Base-by-base conservation (phyloP, 345 rosid genomes). In the Isatis tinctoria region DNA sequence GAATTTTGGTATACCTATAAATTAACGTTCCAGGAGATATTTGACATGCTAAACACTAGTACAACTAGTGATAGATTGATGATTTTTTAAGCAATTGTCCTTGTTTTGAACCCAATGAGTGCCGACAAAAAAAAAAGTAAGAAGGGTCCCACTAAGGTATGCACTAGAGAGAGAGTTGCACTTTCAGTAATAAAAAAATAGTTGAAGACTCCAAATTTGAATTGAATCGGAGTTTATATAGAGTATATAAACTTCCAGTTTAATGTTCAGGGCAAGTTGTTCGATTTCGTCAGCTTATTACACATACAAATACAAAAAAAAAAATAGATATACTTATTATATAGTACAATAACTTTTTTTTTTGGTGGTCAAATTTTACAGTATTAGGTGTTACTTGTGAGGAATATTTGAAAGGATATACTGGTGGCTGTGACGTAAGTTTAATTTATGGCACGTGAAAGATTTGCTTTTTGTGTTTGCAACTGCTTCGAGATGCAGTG, bases 361-460 rank as follows among this genome's bases (percentile, higher is more conserved):
- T 16, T 56, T 67, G 66, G 52, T 44, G 72, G 78, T 60, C 79
- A 75, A 39, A 41, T 32, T 60, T 30, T 32, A 24, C 65, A 26
- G 35, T 26, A 17, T 18, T 14, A 18, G 10, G 39, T 28, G 4
- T 6, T 22, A 26, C 10, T 59, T n/a, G 8, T n/a, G 56, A 12
- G 35, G 79, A 53, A 69, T 76, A 53, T 61, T 76, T 43, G 14
- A n/a, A 36, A 76, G 75, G 10, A 69, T 76, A 75, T 62, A 28
- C 65, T 62, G 70, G 56, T 75, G 74, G 69, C 58, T 22, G 36
- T 61, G 65, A 67, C 68, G 63, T 30, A 27, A 6, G 57, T 43
- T 35, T 33, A 44, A 14, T 53, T 51, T 56, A 47, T 56, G 51
- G 72, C 80, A 71, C 80, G 80, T 77, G 80, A 77, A 65, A 65